Evolutionary conservation across 2,329 filamentous ascomycete species (phyloP).

Genomic region (Fusarium tjaetaba): DNA sequence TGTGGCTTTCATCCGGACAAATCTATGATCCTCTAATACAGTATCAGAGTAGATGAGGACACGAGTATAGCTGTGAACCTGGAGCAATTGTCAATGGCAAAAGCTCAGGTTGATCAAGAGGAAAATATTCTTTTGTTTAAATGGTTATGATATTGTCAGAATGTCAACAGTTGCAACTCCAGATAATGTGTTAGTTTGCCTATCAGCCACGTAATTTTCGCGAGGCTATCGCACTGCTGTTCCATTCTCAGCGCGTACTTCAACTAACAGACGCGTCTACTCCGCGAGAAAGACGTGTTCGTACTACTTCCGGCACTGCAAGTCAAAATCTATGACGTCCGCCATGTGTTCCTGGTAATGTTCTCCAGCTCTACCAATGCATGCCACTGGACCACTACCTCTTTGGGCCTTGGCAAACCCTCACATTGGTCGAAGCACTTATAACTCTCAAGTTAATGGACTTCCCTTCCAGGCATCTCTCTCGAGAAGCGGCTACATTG

Average conservation of each 20-base stretch:
- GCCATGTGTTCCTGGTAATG: not conserved
- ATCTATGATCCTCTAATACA: too few species aligned
- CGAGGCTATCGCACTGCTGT: rapidly evolving
- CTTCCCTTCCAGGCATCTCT: not conserved
- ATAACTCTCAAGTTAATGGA: not conserved
- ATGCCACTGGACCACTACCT: not conserved
- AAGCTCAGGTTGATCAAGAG: too few species aligned
- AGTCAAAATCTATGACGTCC: rapidly evolving
- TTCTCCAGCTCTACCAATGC: not conserved
- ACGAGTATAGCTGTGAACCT: too few species aligned
- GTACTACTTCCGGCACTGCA: not conserved
- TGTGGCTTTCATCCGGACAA: too few species aligned
- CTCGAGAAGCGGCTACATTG: not conserved
- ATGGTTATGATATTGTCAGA: too few species aligned
- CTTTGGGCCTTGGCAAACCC: too few species aligned
- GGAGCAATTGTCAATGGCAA: too few species aligned
- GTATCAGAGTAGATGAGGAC: too few species aligned
- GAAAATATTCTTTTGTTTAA: too few species aligned
- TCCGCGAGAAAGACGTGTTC: rapidly evolving
- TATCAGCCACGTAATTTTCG: rapidly evolving
- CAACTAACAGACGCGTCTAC: rapidly evolving
- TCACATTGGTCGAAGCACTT: not conserved
- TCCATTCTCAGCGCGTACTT: too few species aligned
- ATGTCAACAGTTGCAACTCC: too few species aligned
- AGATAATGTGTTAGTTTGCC: too few species aligned